phyloP scores from a whole-genome alignment of 1,284 basidiomycete species.

The Albatrellus sp. region DNA sequence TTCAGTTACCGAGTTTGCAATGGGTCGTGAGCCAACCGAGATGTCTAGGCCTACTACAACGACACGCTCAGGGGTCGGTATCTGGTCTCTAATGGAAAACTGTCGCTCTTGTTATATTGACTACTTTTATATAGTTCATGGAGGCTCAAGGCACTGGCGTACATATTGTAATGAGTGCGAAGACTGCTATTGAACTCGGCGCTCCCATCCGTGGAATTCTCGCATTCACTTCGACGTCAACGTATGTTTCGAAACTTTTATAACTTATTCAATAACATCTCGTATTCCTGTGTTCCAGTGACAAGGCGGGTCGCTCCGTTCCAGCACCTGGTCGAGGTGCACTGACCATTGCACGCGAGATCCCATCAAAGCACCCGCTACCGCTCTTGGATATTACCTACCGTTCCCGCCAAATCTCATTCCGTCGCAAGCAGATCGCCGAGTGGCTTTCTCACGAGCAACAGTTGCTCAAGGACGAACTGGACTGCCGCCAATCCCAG shows the following conservation, averaged over 20 bases:
- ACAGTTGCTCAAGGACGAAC: slow-evolving; percentile 68
- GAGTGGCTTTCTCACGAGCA: slow-evolving; percentile 91
- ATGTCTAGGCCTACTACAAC: slow-evolving; percentile 97
- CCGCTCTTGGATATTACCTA: slow-evolving; percentile 77
- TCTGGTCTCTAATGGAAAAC: slow-evolving; percentile 2
- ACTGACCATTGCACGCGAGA: slow-evolving; percentile 75
- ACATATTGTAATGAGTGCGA: slow-evolving; percentile 93
- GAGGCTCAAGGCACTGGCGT: slow-evolving; percentile 96
- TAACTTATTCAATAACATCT: slow-evolving; percentile 3
- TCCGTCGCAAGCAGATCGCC: slow-evolving; percentile 87
- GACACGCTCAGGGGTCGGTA: slow-evolving; percentile 77
- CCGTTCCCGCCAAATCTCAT: slow-evolving; percentile 81
- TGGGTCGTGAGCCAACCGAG: slow-evolving; percentile 96
- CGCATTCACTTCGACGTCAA: slow-evolving; percentile 94
- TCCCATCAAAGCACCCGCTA: slow-evolving; percentile 60
- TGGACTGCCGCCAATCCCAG: slow-evolving; percentile 47
- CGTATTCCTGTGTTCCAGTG: slow-evolving; percentile 30
- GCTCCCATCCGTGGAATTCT: slow-evolving; percentile 88
- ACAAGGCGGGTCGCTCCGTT: slow-evolving; percentile 91
- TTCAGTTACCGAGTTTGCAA: slow-evolving; percentile 92
- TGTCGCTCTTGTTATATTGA: slow-evolving; percentile 5
- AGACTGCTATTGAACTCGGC: slow-evolving; percentile 91
- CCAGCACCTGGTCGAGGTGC: slow-evolving; percentile 90
- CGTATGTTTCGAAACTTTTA: slow-evolving; percentile 34
- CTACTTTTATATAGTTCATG: slow-evolving; percentile 60